These are phyloP conservation scores for Vanderwaltozyma verrucispora DNA, from an alignment of 805 yeast genomes.

Conservation along the genomic window DNA sequence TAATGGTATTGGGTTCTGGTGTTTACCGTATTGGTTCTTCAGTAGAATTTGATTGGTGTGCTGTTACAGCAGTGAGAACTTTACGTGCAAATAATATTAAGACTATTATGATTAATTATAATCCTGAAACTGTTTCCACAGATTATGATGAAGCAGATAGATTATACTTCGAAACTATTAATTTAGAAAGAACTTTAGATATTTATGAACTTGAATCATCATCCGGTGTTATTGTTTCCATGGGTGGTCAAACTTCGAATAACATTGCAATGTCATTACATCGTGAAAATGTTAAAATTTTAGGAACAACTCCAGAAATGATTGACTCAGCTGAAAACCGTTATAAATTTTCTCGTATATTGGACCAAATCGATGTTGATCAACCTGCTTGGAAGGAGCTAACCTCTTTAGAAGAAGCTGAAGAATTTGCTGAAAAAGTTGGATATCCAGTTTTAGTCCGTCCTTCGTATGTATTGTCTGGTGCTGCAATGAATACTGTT, in stretches of 20 bases:
- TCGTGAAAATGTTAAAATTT: constrained; percentile 87
- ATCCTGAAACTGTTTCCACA: constrained; percentile 98
- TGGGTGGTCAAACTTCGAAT: constrained; percentile 99
- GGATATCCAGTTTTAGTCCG: constrained; percentile 93
- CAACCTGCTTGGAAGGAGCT: constrained; percentile 99
- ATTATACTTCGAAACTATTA: constrained; percentile 89
- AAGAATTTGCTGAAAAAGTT: constrained; percentile 80
- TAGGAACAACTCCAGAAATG: constrained; percentile 98
- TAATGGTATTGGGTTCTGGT: constrained; percentile 95
- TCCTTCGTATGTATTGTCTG: constrained; percentile 94
- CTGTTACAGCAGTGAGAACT: constrained; percentile 92
- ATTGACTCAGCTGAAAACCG: constrained; percentile 97
- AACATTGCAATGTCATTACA: constrained; percentile 89
- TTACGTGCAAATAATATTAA: constrained; percentile 76
- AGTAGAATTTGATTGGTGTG: constrained; percentile 99
- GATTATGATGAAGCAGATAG: constrained; percentile 98
- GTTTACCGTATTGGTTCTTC: constrained; percentile 98
- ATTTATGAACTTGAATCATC: constrained; percentile 88
- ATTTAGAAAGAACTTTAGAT: constrained; percentile 87
- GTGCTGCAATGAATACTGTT: constrained; percentile 99
- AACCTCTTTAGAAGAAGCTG: constrained; percentile 88
- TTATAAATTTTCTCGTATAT: constrained; percentile 94
- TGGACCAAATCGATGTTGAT: constrained; percentile 92
- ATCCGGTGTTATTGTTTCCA: constrained; percentile 85
- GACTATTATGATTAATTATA: constrained; percentile 95